Conservation (phyloP, 2,329 filamentous ascomycete species). For the Penicillium decumbens region DNA sequence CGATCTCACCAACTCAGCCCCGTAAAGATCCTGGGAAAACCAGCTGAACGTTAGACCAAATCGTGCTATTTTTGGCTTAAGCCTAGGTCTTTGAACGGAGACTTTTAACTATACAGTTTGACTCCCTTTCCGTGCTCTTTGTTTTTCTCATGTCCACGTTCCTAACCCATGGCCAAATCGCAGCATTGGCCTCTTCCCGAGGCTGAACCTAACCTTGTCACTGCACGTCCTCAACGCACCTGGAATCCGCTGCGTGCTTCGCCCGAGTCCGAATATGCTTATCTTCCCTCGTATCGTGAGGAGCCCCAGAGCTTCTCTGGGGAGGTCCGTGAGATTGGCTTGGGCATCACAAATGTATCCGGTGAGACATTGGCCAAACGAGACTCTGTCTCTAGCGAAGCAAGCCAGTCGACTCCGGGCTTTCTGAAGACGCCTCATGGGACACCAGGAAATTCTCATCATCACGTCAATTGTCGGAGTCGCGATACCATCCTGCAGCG, state of each 20-base stretch:
- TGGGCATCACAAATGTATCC: slow-evolving; percentile 15
- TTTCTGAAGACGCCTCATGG: slow-evolving; percentile 13
- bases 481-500: slow-evolving; percentile 28
- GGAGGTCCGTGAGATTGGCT: slow-evolving; percentile 17
- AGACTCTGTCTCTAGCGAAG: slow-evolving; percentile 3
- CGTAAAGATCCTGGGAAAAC: not conserved
- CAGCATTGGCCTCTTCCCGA: not conserved
- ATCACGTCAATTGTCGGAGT: slow-evolving; percentile 28
- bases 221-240: slow-evolving; percentile 7
- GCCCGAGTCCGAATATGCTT: slow-evolving; percentile 7
- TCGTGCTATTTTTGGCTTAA: not conserved
- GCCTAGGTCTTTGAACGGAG: not conserved
- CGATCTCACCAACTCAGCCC: not conserved
- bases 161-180: not conserved
- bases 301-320: slow-evolving; percentile 15
- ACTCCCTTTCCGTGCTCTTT: not conserved
- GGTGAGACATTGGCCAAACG: slow-evolving; percentile 11
- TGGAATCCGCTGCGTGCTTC: slow-evolving; percentile 19
- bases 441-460: slow-evolving; percentile 4
- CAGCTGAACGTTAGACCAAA: not conserved
- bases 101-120: not conserved
- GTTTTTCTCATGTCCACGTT: not conserved
- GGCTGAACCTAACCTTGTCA: not conserved
- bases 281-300: slow-evolving; percentile 1
- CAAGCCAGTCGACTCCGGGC: slow-evolving; percentile 5